A percentile compares a stretch with the other conserved stretches of the same genome.
These are phyloP conservation scores for Cordia subcordata DNA, from an alignment of 257 asterid species.

Conservation along the genomic window DNA sequence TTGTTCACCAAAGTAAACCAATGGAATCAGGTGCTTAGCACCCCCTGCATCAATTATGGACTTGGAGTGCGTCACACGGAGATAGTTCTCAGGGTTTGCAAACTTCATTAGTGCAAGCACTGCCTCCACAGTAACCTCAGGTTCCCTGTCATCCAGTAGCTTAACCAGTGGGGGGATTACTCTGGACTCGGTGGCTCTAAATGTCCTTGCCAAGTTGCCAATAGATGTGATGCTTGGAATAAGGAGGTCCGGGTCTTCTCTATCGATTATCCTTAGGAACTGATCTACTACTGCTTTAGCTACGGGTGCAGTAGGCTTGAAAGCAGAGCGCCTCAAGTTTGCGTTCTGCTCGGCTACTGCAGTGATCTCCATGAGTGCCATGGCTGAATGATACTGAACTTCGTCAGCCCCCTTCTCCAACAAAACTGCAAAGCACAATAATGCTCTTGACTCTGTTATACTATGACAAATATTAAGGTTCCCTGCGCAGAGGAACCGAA, in stretches of 20 bases:
- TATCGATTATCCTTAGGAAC: slow-evolving; percentile 43
- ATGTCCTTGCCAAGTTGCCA: slow-evolving; percentile 67
- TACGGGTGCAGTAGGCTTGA: slow-evolving; percentile 66
- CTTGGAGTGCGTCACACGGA: slow-evolving; percentile 54
- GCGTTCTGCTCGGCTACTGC: slow-evolving; percentile 57
- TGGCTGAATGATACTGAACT: slow-evolving; percentile 52
- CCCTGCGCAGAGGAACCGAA: slow-evolving; percentile 54
- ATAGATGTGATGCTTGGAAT: slow-evolving; percentile 62
- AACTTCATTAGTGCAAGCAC: slow-evolving; percentile 57
- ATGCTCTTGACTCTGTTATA: slow-evolving; percentile 57
- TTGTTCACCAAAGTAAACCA: slow-evolving; percentile 58
- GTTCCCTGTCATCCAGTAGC: slow-evolving; percentile 59
- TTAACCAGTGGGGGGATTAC: slow-evolving; percentile 52
- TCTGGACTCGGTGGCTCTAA: slow-evolving; percentile 68
- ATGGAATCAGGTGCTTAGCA: slow-evolving; percentile 40
- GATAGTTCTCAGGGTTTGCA: slow-evolving; percentile 53
- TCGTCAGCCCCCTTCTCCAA: slow-evolving; percentile 65
- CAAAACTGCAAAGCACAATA: slow-evolving; percentile 51
- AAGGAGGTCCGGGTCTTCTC: slow-evolving; percentile 43
- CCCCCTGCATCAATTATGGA: slow-evolving; percentile 48
- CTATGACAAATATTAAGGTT: slow-evolving; percentile 39
- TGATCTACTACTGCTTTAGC: slow-evolving; percentile 73
- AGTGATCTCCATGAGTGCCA: slow-evolving; percentile 84
- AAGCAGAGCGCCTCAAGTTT: slow-evolving; percentile 51
- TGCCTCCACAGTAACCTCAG: slow-evolving; percentile 54